phyloP scores from a whole-genome alignment of 2,329 filamentous ascomycete species.

The Sclerotiophoma versabilis region DNA sequence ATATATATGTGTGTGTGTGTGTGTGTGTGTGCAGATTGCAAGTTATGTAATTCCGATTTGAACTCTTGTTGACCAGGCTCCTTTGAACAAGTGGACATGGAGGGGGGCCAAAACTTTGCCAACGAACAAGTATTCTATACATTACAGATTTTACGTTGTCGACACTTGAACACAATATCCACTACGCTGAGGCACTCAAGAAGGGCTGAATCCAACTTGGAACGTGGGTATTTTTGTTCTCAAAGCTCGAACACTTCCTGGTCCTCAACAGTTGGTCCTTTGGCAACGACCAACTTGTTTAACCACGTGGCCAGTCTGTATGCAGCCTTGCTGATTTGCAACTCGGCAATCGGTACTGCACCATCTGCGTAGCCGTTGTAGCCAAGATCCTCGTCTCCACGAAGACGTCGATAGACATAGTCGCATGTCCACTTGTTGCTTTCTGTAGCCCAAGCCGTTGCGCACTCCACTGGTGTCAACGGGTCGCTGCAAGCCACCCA shows the following conservation, averaged over 20 bases:
- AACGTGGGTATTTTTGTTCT: too few relatives aligned
- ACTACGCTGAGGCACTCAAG: too few relatives aligned
- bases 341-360: slow-evolving; percentile 50
- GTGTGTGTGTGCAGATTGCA: too few relatives aligned
- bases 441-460: slow-evolving; percentile 48
- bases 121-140: too few relatives aligned
- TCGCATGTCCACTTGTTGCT: slow-evolving; percentile 51
- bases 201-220: too few relatives aligned
- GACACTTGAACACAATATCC: too few relatives aligned
- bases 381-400: slow-evolving; percentile 44
- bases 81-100: too few relatives aligned
- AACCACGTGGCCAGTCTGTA: slow-evolving; percentile 50
- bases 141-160: too few relatives aligned
- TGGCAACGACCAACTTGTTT: slow-evolving; percentile 42
- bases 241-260: slow-evolving; percentile 31
- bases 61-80: too few relatives aligned
- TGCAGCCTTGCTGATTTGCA: slow-evolving; percentile 53
- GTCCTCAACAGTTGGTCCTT: slow-evolving; percentile 4
- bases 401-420: slow-evolving; percentile 46
- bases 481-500: slow-evolving; percentile 50
- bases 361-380: slow-evolving; percentile 48
- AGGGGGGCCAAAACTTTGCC: too few relatives aligned
- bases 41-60: too few relatives aligned
- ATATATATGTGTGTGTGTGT: too few relatives aligned
- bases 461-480: slow-evolving; percentile 41